phyloP scores from a whole-genome alignment of 306 rosid genomes.

The Dicorynia guianensis region DNA sequence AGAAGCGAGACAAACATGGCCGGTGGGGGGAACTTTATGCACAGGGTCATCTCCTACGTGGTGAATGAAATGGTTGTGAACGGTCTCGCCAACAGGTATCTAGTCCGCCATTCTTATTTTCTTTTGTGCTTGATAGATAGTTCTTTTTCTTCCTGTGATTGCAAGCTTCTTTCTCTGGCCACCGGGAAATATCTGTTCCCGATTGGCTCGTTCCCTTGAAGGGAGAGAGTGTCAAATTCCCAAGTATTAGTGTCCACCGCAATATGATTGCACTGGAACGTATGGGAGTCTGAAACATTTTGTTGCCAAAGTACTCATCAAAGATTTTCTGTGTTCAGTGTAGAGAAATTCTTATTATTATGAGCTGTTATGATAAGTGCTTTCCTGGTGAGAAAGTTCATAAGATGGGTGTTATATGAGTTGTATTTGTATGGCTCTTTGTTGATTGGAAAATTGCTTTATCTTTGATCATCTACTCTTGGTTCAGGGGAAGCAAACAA shows the following conservation, averaged over 20 bases:
- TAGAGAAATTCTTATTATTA: no score
- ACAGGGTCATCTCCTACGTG: conserved; percentile 50
- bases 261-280: neutral
- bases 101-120: neutral
- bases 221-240: conserved; percentile 13
- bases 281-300: neutral
- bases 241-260: neutral
- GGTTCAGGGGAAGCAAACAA: no score
- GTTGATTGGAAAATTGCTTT: no score
- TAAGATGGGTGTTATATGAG: no score
- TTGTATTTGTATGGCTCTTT: no score
- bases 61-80: conserved; percentile 58
- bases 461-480: no score
- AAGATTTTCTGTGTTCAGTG: no score
- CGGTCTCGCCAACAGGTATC: conserved; percentile 61
- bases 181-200: neutral
- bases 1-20: conserved; percentile 49
- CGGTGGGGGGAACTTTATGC: conserved; percentile 55
- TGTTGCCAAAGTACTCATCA: no score
- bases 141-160: neutral
- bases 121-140: no score
- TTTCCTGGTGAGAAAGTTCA: no score
- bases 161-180: conserved; percentile 33
- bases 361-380: no score
- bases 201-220: conserved; percentile 24